phyloP scores from a whole-genome alignment of 192 early-diverging fungal genomes.

The Coemansia sp. region DNA sequence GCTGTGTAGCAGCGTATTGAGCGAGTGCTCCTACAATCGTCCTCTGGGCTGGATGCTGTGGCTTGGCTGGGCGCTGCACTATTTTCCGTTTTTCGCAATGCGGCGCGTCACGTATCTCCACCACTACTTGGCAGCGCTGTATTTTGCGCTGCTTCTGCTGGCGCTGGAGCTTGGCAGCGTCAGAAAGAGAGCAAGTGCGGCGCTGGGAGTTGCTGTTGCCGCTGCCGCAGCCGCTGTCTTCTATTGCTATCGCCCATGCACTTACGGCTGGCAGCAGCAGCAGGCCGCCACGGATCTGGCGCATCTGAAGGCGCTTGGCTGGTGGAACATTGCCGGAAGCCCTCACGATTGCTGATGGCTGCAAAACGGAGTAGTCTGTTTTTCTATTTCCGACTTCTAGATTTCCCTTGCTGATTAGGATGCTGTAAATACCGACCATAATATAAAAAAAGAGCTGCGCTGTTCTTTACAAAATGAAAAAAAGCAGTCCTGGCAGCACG shows the following conservation, averaged over 20 bases:
- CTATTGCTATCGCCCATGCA: conserved; percentile 40
- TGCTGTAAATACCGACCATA: too few relatives aligned
- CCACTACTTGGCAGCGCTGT: conserved; percentile 75
- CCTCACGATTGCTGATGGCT: background rate
- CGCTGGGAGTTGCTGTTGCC: conserved; percentile 8
- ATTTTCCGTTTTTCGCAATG: conserved; percentile 73
- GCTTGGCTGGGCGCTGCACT: conserved; percentile 70
- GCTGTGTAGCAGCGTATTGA: conserved; percentile 37
- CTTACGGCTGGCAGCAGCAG: conserved; percentile 28
- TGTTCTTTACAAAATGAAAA: too few relatives aligned
- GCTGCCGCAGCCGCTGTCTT: conserved; percentile 15
- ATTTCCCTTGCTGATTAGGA: too few relatives aligned
- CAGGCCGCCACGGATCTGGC: background rate
- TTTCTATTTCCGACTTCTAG: too few relatives aligned
- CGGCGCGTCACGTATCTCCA: conserved; percentile 77
- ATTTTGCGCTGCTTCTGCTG: conserved; percentile 68
- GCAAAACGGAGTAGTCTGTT: too few relatives aligned
- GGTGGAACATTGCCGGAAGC: conserved; percentile 6
- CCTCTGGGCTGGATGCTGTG: conserved; percentile 58
- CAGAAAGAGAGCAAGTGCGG: conserved; percentile 9
- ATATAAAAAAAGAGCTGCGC: too few relatives aligned
- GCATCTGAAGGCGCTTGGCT: background rate
- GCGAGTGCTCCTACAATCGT: conserved; percentile 35
- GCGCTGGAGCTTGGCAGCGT: conserved; percentile 45
- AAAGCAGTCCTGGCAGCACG: too few relatives aligned